Base-by-base conservation (phyloP, 1,284 basidiomycete species). In the Trichosporon coremiiforme region DNA sequence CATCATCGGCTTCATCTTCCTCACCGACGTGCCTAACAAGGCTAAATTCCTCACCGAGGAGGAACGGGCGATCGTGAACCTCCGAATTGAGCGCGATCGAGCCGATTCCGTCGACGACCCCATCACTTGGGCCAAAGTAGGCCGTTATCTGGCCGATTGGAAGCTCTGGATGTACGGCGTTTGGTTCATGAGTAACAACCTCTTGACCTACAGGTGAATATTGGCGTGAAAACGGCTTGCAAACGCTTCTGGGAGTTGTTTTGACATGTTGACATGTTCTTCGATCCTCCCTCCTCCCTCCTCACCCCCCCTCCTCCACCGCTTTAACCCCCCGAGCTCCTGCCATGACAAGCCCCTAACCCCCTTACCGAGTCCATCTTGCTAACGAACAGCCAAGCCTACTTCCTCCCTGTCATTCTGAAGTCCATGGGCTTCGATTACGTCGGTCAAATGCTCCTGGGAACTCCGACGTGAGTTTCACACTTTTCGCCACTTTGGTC, bases 1-100 rank as follows among this genome's bases (percentile, higher is more conserved):
- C 10, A 15, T 83, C n/a, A 17, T 66, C 17, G 79, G 78, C 17
- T 75, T 66, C 63, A 63, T 80, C 65, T 68, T 78, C 64, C 74
- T 80, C 65, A 50, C 65, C 55, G 85, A 85, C 75, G 85, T 85
- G 80, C 85, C 85, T 22, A 84, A 85, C 76, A 82, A 83, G 75
- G 81, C 80, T 66, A 83, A 73, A 33, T 85, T 86, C 81, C 77
- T 86, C 35, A 80, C 75, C 6, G 71, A 73, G 15, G 79, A 82
- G 17, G 80, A 86, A 73, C 81, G 77, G 36, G 74, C 75, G 41
- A 78, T 85, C 70, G 75, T 85, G 68, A 74, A 81, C 31, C 76
- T 80, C 13, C 80, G 85, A 47, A 84, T 86, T 67, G 74, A 86
- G 69, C 73, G 75, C 25, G 85, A 86, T 78, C 82, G 85, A 8